Percentiles rank a stretch among this genome's conserved stretches.
phyloP scores from a whole-genome alignment of 768 basidiomycete genomes.

The Tricholoma hemisulphureum region DNA sequence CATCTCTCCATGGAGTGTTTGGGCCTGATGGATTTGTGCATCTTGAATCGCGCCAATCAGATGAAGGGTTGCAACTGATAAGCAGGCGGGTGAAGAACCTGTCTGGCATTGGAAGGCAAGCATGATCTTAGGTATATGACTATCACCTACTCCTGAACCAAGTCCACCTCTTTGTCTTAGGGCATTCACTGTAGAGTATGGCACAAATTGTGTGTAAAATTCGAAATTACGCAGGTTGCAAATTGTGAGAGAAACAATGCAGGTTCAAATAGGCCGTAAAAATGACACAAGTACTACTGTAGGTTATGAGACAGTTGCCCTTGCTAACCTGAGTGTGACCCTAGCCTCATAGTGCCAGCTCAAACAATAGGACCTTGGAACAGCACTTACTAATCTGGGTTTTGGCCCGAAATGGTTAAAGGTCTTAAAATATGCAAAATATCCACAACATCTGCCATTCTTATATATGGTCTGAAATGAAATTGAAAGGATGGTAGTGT shows the following conservation, averaged over 20 bases:
- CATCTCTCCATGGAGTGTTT: neutral
- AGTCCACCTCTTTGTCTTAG: neutral
- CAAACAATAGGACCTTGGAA: too few relatives aligned
- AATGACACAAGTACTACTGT: too few relatives aligned
- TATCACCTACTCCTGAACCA: neutral
- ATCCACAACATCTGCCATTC: neutral
- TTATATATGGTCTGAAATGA: neutral
- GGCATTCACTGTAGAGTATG: neutral
- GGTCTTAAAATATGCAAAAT: neutral
- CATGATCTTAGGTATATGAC: neutral
- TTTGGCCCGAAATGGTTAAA: neutral
- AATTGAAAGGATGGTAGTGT: neutral
- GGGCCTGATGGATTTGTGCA: neutral
- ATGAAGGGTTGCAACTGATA: neutral
- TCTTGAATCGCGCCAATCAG: neutral
- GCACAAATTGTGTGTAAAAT: neutral
- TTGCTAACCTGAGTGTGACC: too few relatives aligned
- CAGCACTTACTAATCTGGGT: too few relatives aligned
- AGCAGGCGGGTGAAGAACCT: neutral
- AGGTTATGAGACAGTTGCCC: too few relatives aligned
- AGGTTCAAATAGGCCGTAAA: too few relatives aligned
- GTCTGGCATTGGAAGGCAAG: neutral
- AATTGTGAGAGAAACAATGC: too few relatives aligned
- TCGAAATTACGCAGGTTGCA: neutral
- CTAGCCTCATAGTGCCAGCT: too few relatives aligned